phyloP scores from a whole-genome alignment of 2,329 filamentous ascomycete species.

The Trichoderma sp. region DNA sequence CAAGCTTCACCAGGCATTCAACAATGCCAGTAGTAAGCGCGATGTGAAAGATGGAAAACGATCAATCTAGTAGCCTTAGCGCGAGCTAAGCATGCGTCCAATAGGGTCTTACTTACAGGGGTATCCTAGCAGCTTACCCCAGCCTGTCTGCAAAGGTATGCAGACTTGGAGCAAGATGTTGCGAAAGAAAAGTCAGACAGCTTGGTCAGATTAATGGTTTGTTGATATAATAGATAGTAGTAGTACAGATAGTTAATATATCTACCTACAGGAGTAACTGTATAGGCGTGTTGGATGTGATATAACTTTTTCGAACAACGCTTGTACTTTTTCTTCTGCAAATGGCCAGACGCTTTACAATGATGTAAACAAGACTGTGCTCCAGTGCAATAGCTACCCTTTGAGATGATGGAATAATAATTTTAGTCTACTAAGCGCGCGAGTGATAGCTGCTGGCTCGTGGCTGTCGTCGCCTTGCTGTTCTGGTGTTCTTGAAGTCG shows the following conservation, averaged over 20 bases:
- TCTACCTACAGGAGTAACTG: not conserved
- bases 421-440: constrained; percentile 5
- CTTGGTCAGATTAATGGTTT: not conserved
- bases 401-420: not conserved
- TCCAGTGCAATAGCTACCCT: not conserved
- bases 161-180: not conserved
- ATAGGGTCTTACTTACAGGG: not conserved
- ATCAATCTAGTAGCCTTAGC: not conserved
- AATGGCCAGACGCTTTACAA: not conserved
- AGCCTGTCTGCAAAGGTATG: not conserved
- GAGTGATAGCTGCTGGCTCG: not conserved
- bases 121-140: not conserved
- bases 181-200: not conserved
- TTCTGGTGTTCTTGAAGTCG: not conserved
- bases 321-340: not conserved
- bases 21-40: not conserved
- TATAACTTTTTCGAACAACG: not conserved
- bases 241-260: not conserved
- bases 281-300: not conserved
- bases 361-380: not conserved
- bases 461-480: not conserved
- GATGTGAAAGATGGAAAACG: not conserved
- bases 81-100: not conserved
- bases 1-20: not conserved
- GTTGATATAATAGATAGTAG: not conserved